Conservation (phyloP, 2,329 filamentous ascomycete genomes). For the Dothiorella sarmentorum region DNA sequence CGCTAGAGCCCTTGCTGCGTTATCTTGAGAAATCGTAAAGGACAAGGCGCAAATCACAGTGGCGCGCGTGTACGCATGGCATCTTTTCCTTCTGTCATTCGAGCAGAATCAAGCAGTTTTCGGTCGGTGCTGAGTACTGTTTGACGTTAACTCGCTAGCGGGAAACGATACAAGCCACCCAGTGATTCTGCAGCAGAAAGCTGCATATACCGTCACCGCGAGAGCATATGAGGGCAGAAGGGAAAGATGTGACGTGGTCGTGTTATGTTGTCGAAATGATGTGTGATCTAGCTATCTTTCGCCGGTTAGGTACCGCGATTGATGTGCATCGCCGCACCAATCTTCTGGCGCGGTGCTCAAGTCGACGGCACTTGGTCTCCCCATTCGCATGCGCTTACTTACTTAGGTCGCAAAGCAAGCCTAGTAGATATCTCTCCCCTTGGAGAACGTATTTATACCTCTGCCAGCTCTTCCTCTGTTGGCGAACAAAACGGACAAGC, state of each 20-base stretch:
- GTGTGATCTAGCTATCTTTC: neutral
- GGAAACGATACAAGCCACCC: neutral
- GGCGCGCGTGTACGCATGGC: neutral
- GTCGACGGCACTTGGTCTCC: no score
- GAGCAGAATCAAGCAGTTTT: neutral
- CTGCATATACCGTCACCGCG: neutral
- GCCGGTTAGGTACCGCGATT: no score
- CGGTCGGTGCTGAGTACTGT: neutral
- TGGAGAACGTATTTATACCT: neutral
- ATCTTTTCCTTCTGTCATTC: neutral
- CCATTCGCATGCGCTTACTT: no score
- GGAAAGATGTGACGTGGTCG: conserved; percentile 4
- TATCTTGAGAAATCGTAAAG: neutral
- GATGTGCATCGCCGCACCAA: neutral
- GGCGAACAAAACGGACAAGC: neutral
- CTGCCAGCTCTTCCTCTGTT: neutral
- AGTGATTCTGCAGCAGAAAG: neutral
- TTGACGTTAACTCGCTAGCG: neutral
- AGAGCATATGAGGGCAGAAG: no score
- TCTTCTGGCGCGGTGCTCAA: neutral
- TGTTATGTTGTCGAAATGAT: neutral
- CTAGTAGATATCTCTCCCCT: neutral
- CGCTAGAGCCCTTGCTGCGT: neutral
- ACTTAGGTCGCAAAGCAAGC: neutral
- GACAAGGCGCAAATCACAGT: neutral